Evolutionary conservation across 352 stramenopile species (phyloP), one percentile per base, ranked within the genome.

Genomic region (Globisporangium carolinianum): DNA sequence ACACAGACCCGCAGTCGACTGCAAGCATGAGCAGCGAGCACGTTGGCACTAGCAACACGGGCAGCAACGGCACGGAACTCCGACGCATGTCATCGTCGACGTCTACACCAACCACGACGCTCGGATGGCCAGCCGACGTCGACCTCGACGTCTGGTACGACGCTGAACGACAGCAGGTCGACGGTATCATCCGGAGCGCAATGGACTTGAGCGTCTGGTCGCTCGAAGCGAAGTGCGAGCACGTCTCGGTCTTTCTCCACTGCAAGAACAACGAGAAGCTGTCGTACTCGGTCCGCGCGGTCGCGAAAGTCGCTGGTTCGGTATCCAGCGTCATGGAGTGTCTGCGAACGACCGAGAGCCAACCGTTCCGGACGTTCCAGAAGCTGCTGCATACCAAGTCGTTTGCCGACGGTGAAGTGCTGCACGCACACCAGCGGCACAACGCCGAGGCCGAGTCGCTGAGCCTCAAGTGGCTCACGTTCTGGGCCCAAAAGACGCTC

Each of bases 201-300:
- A 70, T 75, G 38, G 81, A 93, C 59, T 63, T 90, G 54, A 87
- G 73, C 61, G 73, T 87, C 9, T 95, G 85, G 85, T 71, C 83
- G 35, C 71, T 92, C 17, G 83, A 93, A 60, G 70, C 62, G 14
- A 75, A 80, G 56, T 82, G 82, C 48, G 76, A 89, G 50, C 74
- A 78, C 55, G 73, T 80, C 11, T 69, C 67, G 51, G 67, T 91
- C n/a, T 93, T 90, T 59, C 18, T 87, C 17, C 81, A 95, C 70
- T 76, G 75, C 67, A 90, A 92, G 60, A 95, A 92, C 70, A 91
- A 80, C 55, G 79, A 91, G 56, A 83, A 86, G 12, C 68, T 83
- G 8, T 83, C 74, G 32, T 91, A 85, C 61, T 87, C 72, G 54
- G 72, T 93, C 36, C 83, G 85, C 47, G 73, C 78, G 0, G 81